phyloP scores from a whole-genome alignment of 305 asterid genomes.

The Euphrasia arctica region DNA sequence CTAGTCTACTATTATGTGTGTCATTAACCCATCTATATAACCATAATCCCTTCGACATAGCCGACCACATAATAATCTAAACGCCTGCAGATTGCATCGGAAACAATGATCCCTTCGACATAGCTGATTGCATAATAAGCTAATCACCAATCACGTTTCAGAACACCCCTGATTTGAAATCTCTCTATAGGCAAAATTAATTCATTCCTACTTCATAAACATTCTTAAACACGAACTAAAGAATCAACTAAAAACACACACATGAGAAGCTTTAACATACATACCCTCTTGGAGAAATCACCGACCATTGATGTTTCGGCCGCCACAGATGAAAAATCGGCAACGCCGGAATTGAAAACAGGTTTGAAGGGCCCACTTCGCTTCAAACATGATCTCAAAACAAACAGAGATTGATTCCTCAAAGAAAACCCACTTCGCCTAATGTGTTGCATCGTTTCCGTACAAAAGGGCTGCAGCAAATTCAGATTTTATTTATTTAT shows the following conservation, averaged over 20 bases:
- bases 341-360: constrained; percentile 34
- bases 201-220: not conserved
- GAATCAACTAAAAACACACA: not conserved
- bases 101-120: not conserved
- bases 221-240: not conserved
- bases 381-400: constrained; percentile 19
- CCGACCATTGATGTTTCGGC: constrained; percentile 31
- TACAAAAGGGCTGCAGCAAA: not conserved
- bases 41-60: not conserved
- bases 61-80: too few species aligned
- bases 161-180: not conserved
- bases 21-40: constrained; percentile 11
- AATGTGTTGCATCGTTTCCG: constrained; percentile 18
- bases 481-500: not conserved
- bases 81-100: not conserved
- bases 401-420: constrained; percentile 37
- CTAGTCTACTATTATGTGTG: not conserved
- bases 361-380: constrained; percentile 10
- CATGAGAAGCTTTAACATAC: constrained; percentile 2
- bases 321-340: constrained; percentile 44
- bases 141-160: not conserved
- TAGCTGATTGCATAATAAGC: too few species aligned
- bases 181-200: not conserved
- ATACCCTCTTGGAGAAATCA: constrained; percentile 41
- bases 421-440: constrained; percentile 43